A percentile compares a stretch with the other conserved stretches of the same genome.
phyloP scores from a whole-genome alignment of 768 basidiomycete species.

The Suillus tomentosus region DNA sequence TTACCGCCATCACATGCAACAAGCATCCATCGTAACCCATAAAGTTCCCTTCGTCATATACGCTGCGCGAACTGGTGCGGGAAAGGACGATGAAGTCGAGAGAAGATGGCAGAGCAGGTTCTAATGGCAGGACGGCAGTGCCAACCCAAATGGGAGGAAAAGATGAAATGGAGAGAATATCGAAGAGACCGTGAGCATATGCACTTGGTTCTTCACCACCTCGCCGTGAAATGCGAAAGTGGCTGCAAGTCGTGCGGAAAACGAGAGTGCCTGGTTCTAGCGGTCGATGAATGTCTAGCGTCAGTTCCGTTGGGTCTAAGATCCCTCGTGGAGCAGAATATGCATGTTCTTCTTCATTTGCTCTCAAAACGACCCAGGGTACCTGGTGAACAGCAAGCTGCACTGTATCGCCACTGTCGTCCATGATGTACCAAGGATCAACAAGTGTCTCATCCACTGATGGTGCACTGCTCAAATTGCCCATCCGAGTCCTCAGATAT shows the following conservation, averaged over 20 bases:
- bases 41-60: conserved; percentile 11
- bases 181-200: background rate
- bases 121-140: background rate
- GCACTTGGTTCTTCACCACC: background rate
- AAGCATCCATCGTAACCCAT: conserved; percentile 17
- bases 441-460: conserved; percentile 22
- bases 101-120: background rate
- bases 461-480: background rate
- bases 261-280: background rate
- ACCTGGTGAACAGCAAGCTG: conserved; percentile 15
- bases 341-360: background rate
- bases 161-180: background rate
- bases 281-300: background rate
- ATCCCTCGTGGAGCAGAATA: background rate
- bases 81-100: conserved; percentile 26
- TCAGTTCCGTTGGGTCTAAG: background rate
- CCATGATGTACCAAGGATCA: background rate
- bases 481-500: background rate
- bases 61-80: conserved; percentile 9
- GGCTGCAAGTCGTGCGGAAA: background rate
- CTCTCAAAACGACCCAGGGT: background rate
- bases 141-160: background rate
- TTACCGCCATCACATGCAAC: conserved; percentile 27
- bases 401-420: background rate
- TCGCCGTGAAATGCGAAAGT: background rate